phyloP scores from a whole-genome alignment of 2,329 filamentous ascomycete genomes.

The Mycosphaerella sp. region DNA sequence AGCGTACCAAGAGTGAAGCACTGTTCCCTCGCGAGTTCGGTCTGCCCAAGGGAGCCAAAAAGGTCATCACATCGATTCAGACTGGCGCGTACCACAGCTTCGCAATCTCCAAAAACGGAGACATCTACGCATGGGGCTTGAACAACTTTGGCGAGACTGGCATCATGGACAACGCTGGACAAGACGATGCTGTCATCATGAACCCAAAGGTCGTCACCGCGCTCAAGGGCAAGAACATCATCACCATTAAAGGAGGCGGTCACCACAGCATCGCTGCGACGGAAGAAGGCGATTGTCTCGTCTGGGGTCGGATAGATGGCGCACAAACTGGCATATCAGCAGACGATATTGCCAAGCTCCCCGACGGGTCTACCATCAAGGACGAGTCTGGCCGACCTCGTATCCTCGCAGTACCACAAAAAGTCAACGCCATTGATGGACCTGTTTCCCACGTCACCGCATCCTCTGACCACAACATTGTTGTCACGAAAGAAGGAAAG shows the following conservation, averaged over 20 bases:
- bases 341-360: conserved; percentile 48
- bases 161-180: conserved; percentile 55
- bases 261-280: conserved; percentile 63
- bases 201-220: conserved; percentile 61
- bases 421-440: conserved; percentile 51
- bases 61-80: conserved; percentile 55
- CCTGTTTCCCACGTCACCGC: conserved; percentile 36
- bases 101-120: conserved; percentile 60
- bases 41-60: conserved; percentile 43
- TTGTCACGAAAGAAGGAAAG: conserved; percentile 61
- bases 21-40: conserved; percentile 54
- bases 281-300: conserved; percentile 48
- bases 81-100: conserved; percentile 79
- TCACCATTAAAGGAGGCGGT: conserved; percentile 62
- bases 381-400: conserved; percentile 59
- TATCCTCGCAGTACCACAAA: conserved; percentile 62
- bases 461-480: conserved; percentile 68
- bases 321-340: conserved; percentile 47
- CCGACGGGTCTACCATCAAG: conserved; percentile 54
- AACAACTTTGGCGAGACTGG: conserved; percentile 84
- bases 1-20: conserved; percentile 51
- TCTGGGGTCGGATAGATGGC: conserved; percentile 57
- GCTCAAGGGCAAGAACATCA: conserved; percentile 59
- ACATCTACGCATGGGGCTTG: conserved; percentile 75
- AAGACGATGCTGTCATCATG: conserved; percentile 66